Evolutionary conservation across 345 rosid genomes (phyloP).

Genomic region (Eucalyptus lansdowneana): DNA sequence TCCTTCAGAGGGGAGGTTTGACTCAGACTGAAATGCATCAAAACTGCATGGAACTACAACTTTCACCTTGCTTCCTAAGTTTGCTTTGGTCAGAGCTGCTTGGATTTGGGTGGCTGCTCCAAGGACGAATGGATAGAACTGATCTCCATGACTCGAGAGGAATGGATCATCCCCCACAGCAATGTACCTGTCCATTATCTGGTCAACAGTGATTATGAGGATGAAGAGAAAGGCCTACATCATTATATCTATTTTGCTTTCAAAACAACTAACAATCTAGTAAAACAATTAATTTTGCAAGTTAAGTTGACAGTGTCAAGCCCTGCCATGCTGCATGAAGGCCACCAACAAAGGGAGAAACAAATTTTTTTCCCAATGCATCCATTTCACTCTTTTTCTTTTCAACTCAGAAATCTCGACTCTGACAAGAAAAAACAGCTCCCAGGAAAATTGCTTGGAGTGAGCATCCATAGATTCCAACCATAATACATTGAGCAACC

Average conservation of each 20-base stretch:
- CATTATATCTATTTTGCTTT: background rate
- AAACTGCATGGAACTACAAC: conserved; percentile 81
- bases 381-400: background rate
- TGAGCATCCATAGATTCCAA: background rate
- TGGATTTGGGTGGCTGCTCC: conserved; percentile 82
- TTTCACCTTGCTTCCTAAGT: conserved; percentile 51
- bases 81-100: conserved; percentile 55
- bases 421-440: background rate
- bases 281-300: background rate
- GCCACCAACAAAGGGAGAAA: background rate
- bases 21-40: conserved; percentile 55
- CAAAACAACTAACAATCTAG: background rate
- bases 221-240: background rate
- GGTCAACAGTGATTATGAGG: background rate
- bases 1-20: conserved; percentile 60
- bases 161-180: conserved; percentile 90
- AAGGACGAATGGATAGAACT: conserved; percentile 56
- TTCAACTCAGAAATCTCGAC: background rate
- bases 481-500: background rate
- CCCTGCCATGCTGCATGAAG: background rate
- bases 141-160: conserved; percentile 46
- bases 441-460: background rate
- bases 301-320: background rate
- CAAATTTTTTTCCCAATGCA: background rate
- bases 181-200: conserved; percentile 33